Conservation (phyloP, 192 early-diverging fungal genomes). For the Entomortierella chlamydospora region DNA sequence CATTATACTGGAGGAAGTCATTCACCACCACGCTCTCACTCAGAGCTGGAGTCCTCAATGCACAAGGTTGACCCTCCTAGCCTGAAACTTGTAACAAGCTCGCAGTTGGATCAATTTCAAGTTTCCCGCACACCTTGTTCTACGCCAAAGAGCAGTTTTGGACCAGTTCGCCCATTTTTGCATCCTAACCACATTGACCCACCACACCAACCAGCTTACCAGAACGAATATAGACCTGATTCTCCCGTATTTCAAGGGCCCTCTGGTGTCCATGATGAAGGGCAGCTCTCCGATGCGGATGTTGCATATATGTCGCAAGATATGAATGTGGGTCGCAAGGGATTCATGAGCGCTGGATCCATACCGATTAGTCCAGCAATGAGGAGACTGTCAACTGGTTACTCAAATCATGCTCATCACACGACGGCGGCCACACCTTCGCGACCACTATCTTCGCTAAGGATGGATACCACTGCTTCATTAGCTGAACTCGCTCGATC, state of each 20-base stretch:
- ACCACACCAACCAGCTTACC: not conserved
- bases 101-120: conserved; percentile 1
- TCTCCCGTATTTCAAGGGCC: conserved; percentile 52
- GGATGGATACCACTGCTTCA: conserved; percentile 29
- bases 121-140: conserved; percentile 27
- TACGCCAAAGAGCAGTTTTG: conserved; percentile 31
- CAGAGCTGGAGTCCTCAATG: not conserved
- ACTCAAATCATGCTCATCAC: conserved; percentile 21
- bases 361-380: conserved; percentile 15
- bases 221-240: conserved; percentile 32
- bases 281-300: conserved; percentile 46
- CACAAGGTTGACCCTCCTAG: not conserved
- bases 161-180: conserved; percentile 2
- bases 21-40: not conserved
- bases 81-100: not conserved
- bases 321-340: conserved; percentile 42
- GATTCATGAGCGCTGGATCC: conserved; percentile 3
- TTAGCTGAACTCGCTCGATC: not conserved
- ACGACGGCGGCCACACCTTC: not conserved
- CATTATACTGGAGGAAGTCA: not conserved
- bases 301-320: conserved; percentile 50
- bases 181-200: conserved; percentile 2
- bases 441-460: conserved; percentile 20
- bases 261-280: conserved; percentile 29
- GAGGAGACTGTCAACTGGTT: conserved; percentile 20